Base-by-base conservation (phyloP, 768 basidiomycete genomes). In the Auricularia auricula-judae region DNA sequence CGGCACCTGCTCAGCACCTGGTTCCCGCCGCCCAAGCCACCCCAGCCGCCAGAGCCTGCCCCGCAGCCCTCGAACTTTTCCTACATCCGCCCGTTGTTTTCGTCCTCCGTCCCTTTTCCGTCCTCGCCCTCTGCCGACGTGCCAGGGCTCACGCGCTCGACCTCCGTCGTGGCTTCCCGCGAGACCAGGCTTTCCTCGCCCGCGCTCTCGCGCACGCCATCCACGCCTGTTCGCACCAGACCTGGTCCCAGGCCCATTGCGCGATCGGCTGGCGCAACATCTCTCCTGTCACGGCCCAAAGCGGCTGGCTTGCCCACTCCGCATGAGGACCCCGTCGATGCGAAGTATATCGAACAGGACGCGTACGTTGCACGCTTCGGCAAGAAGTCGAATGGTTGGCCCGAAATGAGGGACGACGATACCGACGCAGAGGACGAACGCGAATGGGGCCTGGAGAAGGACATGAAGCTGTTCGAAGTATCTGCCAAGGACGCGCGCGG, bases 381-480 rank as follows among this genome's bases (percentile, higher is more conserved):
- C 65, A 81, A 80, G 61, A 85, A 82, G 71, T 86, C 83, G 72
- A 86, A 84, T 66, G 88, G 86, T 72, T 77, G 85, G 62, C 80
- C 83, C 58, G 87, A 86, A 72, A 29, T 61, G 65, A 47, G 23
- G 3, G 74, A 78, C 10, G 73, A 72, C 3, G 66, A 71, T 8
- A 66, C 65, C 3, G 43, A 43, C 2, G 63, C 67, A 34, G 66
- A 65, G 43, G 80, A 83, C 39, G 83, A 84, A 65, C 77, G 77
- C 47, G 88, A 88, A 71, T 91, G 89, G 87, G 88, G 89, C 4
- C 79, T 89, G 44, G 85, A 81, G 71, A 88, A 88, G 72, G 88
- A 86, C 66, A 91, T 94, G 86, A 88, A 89, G 71, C 81, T 95
- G 18, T 91, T 90, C 68, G 91, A 96, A 72, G 91, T 96, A 21